Evolutionary conservation across 2,329 filamentous ascomycete genomes (phyloP), one percentile per base, ranked within the genome.

Genomic region (Cladophialophora exuberans): DNA sequence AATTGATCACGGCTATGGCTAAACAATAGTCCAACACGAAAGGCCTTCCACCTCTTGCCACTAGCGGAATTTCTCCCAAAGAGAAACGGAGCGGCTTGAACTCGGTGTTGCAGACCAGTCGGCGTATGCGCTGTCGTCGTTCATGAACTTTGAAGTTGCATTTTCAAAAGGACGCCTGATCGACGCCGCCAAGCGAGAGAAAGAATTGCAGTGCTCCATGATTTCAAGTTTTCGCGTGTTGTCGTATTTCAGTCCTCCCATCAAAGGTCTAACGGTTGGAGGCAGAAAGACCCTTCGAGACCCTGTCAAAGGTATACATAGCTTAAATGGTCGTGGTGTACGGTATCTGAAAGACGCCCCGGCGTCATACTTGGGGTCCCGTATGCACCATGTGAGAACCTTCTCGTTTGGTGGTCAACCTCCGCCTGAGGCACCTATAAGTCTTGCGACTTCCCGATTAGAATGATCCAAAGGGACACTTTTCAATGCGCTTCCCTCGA

Each of bases 401-500:
- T 18, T 46, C 6, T 23, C 11, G 22, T 30, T 17, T 35, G 13
- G 38, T 11, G 25, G 47, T 11, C 38, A 35, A 6, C 28, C 11
- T 15, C 26, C n/a, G n/a, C 11, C n/a, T 18, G 42, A 15, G 11
- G 18, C 26, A 51, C n/a, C 17, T 5, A 23, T 30, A 15, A 10
- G 10, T 20, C 26, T 25, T 13, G 26, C 20, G 7, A 35, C 13
- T 6, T 11, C 17, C 35, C 4, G 46, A 17, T 52, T 22, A 58
- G 38, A 59, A 57, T 9, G 56, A 41, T 6, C 59, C 59, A 48
- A 69, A 62, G 36, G 68, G 71, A 51, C 54, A 57, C 25, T 59
- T 57, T 18, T 59, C 56, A 5, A 57, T 33, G 17, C 52, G 42
- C 54, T 69, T 61, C n/a, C 79, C 78, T 46, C 75, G 66, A 51